Evolutionary conservation across 1,284 basidiomycete genomes (phyloP).

Genomic region (Erythrobasidium hasegawianum): DNA sequence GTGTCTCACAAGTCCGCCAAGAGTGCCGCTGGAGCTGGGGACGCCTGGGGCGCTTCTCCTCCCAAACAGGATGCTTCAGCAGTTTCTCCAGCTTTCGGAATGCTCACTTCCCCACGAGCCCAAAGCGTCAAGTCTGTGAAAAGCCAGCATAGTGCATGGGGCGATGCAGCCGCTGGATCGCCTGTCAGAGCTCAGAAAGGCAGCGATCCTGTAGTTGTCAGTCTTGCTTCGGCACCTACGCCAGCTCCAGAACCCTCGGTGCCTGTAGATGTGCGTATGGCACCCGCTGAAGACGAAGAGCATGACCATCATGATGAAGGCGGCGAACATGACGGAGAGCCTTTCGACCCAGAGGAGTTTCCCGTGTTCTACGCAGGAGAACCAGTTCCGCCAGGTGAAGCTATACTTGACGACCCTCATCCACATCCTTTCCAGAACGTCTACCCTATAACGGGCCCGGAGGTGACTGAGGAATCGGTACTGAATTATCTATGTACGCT

Average conservation of each 20-base stretch:
- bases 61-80: neutral
- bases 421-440: conserved; percentile 19
- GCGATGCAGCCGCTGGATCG: neutral
- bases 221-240: conserved; percentile 13
- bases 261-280: neutral
- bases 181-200: conserved; percentile 14
- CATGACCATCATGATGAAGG: conserved; percentile 13
- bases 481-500: conserved; percentile 8
- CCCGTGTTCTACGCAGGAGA: conserved; percentile 19
- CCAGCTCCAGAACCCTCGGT: neutral
- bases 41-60: neutral
- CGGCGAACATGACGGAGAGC: neutral
- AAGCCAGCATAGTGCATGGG: neutral
- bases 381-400: neutral
- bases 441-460: conserved; percentile 14
- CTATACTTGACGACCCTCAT: neutral
- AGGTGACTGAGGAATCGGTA: conserved; percentile 11
- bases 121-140: neutral
- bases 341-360: conserved; percentile 17
- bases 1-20: neutral
- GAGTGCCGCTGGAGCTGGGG: neutral
- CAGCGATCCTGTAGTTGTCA: conserved; percentile 29
- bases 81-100: conserved; percentile 26
- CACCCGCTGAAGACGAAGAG: conserved; percentile 7
- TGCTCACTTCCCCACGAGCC: neutral